phyloP scores from a whole-genome alignment of 148 eudicot genomes.

The Bassia scoparia region DNA sequence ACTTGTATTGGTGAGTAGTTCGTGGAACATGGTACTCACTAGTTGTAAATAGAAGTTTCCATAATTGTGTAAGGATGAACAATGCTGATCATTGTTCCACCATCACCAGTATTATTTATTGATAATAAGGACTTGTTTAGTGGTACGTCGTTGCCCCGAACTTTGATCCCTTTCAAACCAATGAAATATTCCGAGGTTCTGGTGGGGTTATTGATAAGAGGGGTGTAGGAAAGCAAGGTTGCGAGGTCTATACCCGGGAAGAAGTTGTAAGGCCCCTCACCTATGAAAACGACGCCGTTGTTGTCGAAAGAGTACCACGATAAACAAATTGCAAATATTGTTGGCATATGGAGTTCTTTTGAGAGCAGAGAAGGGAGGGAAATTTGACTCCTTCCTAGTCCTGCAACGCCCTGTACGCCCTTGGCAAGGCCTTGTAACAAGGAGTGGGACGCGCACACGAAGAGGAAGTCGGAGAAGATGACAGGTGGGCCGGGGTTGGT shows the following conservation, averaged over 20 bases:
- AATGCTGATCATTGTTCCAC: not conserved
- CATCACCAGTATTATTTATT: not conserved
- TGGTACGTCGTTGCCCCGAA: not conserved
- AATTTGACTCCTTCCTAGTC: slow-evolving; percentile 32
- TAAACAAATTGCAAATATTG: slow-evolving; percentile 40
- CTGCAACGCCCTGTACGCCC: slow-evolving; percentile 41
- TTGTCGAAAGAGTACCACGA: not conserved
- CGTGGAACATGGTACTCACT: not conserved
- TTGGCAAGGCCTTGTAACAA: slow-evolving; percentile 34
- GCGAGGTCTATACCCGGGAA: slow-evolving; percentile 14
- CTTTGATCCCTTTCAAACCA: slow-evolving; percentile 21
- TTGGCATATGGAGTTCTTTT: slow-evolving; percentile 18
- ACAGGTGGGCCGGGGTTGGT: slow-evolving; percentile 24
- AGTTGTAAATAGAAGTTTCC: not conserved
- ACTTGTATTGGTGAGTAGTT: not conserved
- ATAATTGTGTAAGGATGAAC: not conserved
- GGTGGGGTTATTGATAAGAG: slow-evolving; percentile 26
- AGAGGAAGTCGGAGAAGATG: no score
- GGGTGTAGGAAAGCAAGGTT: slow-evolving; percentile 43
- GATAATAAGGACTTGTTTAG: not conserved
- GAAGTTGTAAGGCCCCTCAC: slow-evolving; percentile 13
- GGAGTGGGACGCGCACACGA: slow-evolving; percentile 22
- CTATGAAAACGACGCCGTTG: slow-evolving; percentile 28
- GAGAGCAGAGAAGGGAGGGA: slow-evolving; percentile 40
- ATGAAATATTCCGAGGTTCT: slow-evolving; percentile 14